Percentiles rank a stretch among this genome's conserved stretches.
These are phyloP conservation scores for Kwoniella newhampshirensis DNA, from an alignment of 768 basidiomycete species.

Conservation along the genomic window DNA sequence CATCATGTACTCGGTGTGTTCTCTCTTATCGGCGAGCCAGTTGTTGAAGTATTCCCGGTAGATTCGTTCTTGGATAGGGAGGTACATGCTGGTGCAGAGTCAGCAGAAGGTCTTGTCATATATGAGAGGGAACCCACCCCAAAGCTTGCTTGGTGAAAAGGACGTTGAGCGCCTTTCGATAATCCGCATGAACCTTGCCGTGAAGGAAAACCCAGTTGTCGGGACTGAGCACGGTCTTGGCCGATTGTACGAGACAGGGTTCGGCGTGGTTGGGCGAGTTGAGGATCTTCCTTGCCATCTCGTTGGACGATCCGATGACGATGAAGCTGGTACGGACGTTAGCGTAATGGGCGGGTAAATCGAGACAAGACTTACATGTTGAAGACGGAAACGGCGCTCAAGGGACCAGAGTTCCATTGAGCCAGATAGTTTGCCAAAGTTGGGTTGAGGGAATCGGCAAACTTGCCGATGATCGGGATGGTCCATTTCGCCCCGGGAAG, in stretches of 20 bases:
- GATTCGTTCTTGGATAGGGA: constrained; percentile 77
- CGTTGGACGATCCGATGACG: constrained; percentile 93
- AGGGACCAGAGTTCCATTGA: constrained; percentile 85
- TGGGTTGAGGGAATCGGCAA: constrained; percentile 86
- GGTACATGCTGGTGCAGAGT: constrained; percentile 65
- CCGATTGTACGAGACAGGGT: constrained; percentile 89
- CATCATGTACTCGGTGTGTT: constrained; percentile 68
- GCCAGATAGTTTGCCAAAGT: constrained; percentile 86
- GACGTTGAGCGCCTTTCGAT: constrained; percentile 82
- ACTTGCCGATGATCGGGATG: constrained; percentile 96
- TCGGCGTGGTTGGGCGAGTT: constrained; percentile 91
- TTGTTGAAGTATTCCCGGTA: constrained; percentile 69
- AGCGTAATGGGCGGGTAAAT: background rate
- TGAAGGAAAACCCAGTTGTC: constrained; percentile 99
- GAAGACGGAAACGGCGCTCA: constrained; percentile 91
- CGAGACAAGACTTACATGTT: constrained; percentile 71
- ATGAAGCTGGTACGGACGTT: constrained; percentile 70
- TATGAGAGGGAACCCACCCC: constrained; percentile 59
- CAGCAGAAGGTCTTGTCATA: background rate
- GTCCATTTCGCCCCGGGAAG: constrained; percentile 89
- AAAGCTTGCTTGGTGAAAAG: constrained; percentile 94
- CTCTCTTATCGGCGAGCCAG: constrained; percentile 66
- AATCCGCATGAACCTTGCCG: constrained; percentile 89
- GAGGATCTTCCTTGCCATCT: constrained; percentile 89
- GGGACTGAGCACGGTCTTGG: constrained; percentile 76